Conservation (phyloP, 768 basidiomycete species). For the Coprinopsis cinerea region DNA sequence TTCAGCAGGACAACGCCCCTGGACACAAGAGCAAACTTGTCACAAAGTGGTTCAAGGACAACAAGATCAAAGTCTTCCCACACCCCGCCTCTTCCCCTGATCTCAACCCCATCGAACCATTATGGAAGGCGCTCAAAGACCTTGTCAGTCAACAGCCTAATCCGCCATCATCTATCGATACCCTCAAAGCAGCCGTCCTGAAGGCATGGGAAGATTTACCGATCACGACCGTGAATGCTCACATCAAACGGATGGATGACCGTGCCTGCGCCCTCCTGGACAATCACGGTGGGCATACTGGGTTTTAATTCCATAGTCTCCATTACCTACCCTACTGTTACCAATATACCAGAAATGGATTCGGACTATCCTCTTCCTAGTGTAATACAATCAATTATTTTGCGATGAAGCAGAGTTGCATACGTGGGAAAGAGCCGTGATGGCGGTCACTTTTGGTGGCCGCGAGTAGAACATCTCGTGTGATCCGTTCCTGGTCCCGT, state of each 20-base stretch:
- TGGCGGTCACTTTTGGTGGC: too few relatives aligned
- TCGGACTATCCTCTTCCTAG: too few relatives aligned
- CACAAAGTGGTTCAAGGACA: background rate
- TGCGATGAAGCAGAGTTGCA: too few relatives aligned
- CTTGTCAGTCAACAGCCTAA: background rate
- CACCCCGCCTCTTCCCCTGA: constrained; percentile 2
- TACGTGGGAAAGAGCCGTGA: too few relatives aligned
- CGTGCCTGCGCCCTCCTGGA: background rate
- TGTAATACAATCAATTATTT: too few relatives aligned
- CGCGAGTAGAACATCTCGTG: too few relatives aligned
- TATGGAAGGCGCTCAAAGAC: background rate
- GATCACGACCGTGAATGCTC: background rate
- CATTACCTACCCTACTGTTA: background rate
- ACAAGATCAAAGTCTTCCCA: background rate
- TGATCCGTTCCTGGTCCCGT: too few relatives aligned
- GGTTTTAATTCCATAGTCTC: background rate
- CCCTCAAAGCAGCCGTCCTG: background rate
- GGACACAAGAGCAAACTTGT: background rate
- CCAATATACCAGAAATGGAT: too few relatives aligned
- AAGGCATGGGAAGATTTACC: background rate
- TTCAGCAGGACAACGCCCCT: constrained; percentile 6
- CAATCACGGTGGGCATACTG: background rate
- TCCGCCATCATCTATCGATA: background rate
- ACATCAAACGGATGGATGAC: background rate
- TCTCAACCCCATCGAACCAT: background rate